These are phyloP conservation scores for Sugiyamaella pinicola DNA, from an alignment of 1,139 yeast genomes.

Conservation along the genomic window DNA sequence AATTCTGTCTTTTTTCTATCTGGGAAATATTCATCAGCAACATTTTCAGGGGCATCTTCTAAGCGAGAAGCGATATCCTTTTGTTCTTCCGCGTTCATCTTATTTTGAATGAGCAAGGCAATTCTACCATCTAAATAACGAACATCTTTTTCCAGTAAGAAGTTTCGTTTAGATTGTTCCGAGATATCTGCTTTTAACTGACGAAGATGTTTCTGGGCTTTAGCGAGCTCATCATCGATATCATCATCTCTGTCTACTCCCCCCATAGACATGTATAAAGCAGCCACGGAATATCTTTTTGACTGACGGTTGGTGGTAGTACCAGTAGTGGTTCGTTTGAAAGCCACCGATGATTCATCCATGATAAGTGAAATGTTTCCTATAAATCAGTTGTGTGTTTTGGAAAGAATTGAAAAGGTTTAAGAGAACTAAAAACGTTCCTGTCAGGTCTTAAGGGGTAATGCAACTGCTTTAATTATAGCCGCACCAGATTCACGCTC, in stretches of 20 bases:
- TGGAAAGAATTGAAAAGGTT: too few species aligned
- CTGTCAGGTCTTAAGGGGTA: background rate
- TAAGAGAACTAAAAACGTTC: too few species aligned
- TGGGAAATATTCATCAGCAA: slow-evolving; percentile 34
- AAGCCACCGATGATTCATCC: slow-evolving; percentile 3
- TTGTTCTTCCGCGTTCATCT: slow-evolving; percentile 46
- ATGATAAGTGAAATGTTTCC: background rate
- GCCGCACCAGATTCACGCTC: background rate
- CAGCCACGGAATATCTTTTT: slow-evolving; percentile 45
- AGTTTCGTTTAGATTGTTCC: slow-evolving; percentile 45
- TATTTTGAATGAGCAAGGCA: slow-evolving; percentile 47
- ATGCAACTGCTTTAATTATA: background rate
- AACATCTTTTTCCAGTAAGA: slow-evolving; percentile 46
- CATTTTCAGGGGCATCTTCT: slow-evolving; percentile 21
- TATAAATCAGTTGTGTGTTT: too few species aligned
- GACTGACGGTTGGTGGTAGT: slow-evolving; percentile 38
- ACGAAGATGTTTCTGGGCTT: slow-evolving; percentile 42
- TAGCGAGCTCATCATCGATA: slow-evolving; percentile 44
- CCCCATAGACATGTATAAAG: slow-evolving; percentile 44
- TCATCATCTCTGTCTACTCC: slow-evolving; percentile 45
- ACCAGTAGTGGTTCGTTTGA: slow-evolving; percentile 23
- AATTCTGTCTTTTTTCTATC: slow-evolving; percentile 40
- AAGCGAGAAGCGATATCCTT: slow-evolving; percentile 43
- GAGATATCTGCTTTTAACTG: slow-evolving; percentile 44
- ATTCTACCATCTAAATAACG: slow-evolving; percentile 47